These are phyloP conservation scores for Fusarium poae DNA, from an alignment of 2,329 filamentous ascomycete genomes.

Conservation along the genomic window DNA sequence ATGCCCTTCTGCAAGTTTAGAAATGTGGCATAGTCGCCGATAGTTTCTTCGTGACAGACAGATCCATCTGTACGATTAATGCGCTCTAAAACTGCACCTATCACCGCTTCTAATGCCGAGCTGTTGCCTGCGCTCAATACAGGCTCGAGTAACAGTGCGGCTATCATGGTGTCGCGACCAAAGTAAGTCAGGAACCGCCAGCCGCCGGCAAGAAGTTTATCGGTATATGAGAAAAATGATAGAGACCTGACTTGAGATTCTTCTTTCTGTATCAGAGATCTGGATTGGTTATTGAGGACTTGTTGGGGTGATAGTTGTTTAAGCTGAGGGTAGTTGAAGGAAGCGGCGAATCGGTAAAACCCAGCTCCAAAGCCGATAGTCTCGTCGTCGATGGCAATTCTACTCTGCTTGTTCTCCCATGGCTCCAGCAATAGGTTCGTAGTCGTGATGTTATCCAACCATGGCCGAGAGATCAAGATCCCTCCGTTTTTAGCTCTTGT, in stretches of 20 bases:
- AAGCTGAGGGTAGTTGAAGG: constrained; percentile 73
- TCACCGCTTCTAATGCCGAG: constrained; percentile 71
- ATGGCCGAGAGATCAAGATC: constrained; percentile 64
- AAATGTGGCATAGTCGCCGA: constrained; percentile 74
- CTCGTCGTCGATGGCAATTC: constrained; percentile 53
- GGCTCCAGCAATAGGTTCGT: constrained; percentile 65
- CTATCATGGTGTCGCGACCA: constrained; percentile 74
- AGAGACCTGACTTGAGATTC: constrained; percentile 49
- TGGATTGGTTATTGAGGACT: constrained; percentile 64
- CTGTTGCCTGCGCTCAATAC: constrained; percentile 68
- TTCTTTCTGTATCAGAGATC: constrained; percentile 58
- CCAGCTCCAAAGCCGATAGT: constrained; percentile 65
- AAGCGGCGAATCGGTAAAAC: constrained; percentile 69
- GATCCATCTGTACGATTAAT: constrained; percentile 71
- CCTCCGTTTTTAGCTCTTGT: constrained; percentile 57
- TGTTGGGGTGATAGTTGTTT: constrained; percentile 63
- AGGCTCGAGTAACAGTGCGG: constrained; percentile 68
- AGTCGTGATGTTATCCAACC: constrained; percentile 73
- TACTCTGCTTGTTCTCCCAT: constrained; percentile 41
- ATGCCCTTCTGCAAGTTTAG: constrained; percentile 67
- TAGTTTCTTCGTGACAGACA: constrained; percentile 74
- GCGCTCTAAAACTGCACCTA: constrained; percentile 70
- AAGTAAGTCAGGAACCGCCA: constrained; percentile 78
- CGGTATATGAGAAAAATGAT: constrained; percentile 72
- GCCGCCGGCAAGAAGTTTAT: constrained; percentile 73